phyloP scores from a whole-genome alignment of 768 basidiomycete genomes.

The Boletellus sp. region DNA sequence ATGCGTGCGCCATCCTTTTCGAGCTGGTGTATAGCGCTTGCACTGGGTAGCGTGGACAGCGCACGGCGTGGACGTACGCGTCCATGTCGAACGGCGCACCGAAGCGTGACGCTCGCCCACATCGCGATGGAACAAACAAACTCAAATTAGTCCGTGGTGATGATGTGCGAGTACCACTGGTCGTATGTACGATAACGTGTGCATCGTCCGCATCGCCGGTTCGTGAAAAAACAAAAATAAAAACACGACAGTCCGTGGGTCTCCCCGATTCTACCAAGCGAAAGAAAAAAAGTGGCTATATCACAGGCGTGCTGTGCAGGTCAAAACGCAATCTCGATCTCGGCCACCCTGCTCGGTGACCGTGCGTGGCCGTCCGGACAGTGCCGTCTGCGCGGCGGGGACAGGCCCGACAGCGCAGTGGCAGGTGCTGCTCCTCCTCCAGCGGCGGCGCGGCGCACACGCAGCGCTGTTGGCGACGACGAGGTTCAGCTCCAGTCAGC shows the following conservation, averaged over 20 bases:
- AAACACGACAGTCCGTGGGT: background rate
- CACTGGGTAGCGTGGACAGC: conserved; percentile 9
- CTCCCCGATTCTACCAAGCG: background rate
- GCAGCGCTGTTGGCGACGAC: too few relatives aligned
- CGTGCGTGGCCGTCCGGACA: conserved; percentile 2
- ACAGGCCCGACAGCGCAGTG: background rate
- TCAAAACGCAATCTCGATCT: conserved; percentile 14
- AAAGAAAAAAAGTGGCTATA: too few relatives aligned
- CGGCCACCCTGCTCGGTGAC: conserved; percentile 12
- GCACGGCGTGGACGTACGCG: conserved; percentile 8
- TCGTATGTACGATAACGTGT: too few relatives aligned
- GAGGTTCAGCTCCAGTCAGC: too few relatives aligned
- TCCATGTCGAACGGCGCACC: conserved; percentile 9
- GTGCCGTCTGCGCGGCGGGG: background rate
- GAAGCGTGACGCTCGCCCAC: conserved; percentile 4
- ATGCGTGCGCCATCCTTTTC: conserved; percentile 48
- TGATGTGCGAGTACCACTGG: too few relatives aligned
- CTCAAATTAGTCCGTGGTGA: too few relatives aligned
- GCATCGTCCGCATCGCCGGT: too few relatives aligned
- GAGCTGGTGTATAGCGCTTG: conserved; percentile 23
- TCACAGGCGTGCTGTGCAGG: too few relatives aligned
- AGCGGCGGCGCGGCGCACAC: too few relatives aligned
- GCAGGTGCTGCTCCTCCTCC: too few relatives aligned
- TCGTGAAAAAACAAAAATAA: background rate
- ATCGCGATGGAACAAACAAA: conserved; percentile 10